Evolutionary conservation across 495 filamentous ascomycete species (phyloP), one percentile per base, ranked within the genome.

Genomic region (Pyronema omphalodes): DNA sequence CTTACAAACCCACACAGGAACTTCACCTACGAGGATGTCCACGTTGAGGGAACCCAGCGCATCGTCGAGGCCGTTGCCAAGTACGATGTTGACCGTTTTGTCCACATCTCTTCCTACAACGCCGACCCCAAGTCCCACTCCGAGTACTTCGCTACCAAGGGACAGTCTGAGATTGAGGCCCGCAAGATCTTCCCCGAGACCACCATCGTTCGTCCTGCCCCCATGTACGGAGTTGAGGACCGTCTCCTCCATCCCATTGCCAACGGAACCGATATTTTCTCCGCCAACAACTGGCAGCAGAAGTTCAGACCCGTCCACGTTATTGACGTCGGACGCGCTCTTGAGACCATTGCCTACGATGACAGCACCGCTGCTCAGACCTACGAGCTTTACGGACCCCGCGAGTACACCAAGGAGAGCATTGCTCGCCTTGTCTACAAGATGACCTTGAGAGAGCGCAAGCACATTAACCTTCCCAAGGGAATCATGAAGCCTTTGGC

Each of bases 61-160:
- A 99, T 99, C 61, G 87, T 78, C 19, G 87, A 95, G 66, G 93
- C 93, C 51, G 86, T 85, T 39, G 93, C 91, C 58, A 99, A 99
- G 70, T 99, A 99, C 69, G 91, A 99, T 61, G 78, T 95, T 56
- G 91, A 99, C 71, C 82, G 91, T 44, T 99, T 82, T 74, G 84
- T 99, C 58, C 91, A 99, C 60, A 83, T 99, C 61, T 96, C 93
- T 37, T 93, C 86, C 37, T 88, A 88, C 74, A 94, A 91, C 65
- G 93, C 87, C 48, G 73, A 86, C 67, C 75, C 76, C 33, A 73
- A 83, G 56, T 94, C 88, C 35, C 71, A 80, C 2, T 88, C 86
- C 34, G 81, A 88, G 63, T 96, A 81, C 76, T 94, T 81, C 66
- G 71, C 81, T 19, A 93, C 88, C 58, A 98, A 98, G 79, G 87